Percentiles rank a stretch among this genome's conserved stretches.
Evolutionary conservation across 2,329 filamentous ascomycete species (phyloP).

Genomic region (Hypoxylon sp.): DNA sequence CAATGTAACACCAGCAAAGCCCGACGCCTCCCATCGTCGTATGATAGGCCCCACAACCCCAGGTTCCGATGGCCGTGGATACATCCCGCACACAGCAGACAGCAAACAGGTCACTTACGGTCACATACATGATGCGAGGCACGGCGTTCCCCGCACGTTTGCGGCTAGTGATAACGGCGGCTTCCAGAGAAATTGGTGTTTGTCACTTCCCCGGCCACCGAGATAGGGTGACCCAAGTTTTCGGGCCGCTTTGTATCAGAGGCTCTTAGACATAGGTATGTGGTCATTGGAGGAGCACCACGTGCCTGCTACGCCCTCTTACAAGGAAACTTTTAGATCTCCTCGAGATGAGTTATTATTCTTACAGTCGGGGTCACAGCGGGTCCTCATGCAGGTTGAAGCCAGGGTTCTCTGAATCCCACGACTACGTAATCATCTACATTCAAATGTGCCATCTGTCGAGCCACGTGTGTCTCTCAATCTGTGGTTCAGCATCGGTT

Average conservation of each 20-base stretch:
- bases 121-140: conserved; percentile 36
- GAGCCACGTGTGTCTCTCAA: conserved; percentile 24
- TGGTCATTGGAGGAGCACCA: conserved; percentile 26
- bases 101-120: conserved; percentile 19
- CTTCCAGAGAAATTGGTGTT: conserved; percentile 20
- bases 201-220: conserved; percentile 18
- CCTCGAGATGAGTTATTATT: conserved; percentile 26
- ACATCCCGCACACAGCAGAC: conserved; percentile 19
- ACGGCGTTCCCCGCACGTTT: conserved; percentile 36
- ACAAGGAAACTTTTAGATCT: conserved; percentile 13
- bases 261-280: conserved; percentile 11
- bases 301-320: conserved; percentile 15
- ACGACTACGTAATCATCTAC: conserved; percentile 22
- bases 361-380: conserved; percentile 2
- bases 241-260: conserved; percentile 25
- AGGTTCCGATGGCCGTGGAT: conserved; percentile 20
- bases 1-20: conserved; percentile 43
- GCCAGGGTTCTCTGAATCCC: conserved; percentile 22
- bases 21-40: conserved; percentile 36
- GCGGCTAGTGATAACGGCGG: conserved; percentile 22
- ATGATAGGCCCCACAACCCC: conserved; percentile 35
- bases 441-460: conserved; percentile 1
- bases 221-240: conserved; percentile 27
- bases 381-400: conserved; percentile 24
- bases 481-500: conserved; percentile 7